Evolutionary conservation across 1,139 yeast species (phyloP), one percentile per base, ranked within the genome.

Genomic region (Geotrichum aggregatum): DNA sequence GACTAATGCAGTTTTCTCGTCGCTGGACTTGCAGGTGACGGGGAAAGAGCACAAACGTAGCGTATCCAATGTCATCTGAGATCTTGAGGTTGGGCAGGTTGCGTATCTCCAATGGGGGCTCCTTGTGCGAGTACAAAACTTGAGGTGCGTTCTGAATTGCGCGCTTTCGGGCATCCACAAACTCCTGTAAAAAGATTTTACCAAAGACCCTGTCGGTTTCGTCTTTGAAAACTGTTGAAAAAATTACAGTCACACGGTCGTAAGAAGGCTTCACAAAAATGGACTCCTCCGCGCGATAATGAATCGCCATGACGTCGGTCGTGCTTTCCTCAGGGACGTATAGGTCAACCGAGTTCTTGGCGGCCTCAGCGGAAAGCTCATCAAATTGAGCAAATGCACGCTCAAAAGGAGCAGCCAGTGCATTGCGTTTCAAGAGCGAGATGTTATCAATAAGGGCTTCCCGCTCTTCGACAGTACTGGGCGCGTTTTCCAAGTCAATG

Each of bases 71-170:
- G 46, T 68, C 68, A 19, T 68, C 71, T 6, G 63, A 58, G 22
- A 62, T 58, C 19, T 62, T 59, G 24, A 65, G 61, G 3, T 63
- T 66, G 19, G 70, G 68, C 24, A 64, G 68, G 60, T 71, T 67
- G 58, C 82, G 71, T 57, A 94, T 82, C 69, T 92, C 99, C 65
- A 88, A 76, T 10, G 99, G 99, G n/a, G 97, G 87, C 61, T 88
- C 96, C 59, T 77, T 78, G 64, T 84, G 92, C 13, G 95, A 83
- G 67, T 86, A 91, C 64, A 94, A 78, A 50, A 92, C 99, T 74
- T 94, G 99, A 21, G 99, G 98, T 1, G 98, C 97, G 50, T 95
- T 91, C 72, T 94, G 98, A 55, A 92, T 94, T 13, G 95, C 87
- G 67, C 98, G 82, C 70, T 86, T 85, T 71, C 99, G 82, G 11